Evolutionary conservation across 345 rosid species (phyloP).

Genomic region (Streptanthus diversifolius): DNA sequence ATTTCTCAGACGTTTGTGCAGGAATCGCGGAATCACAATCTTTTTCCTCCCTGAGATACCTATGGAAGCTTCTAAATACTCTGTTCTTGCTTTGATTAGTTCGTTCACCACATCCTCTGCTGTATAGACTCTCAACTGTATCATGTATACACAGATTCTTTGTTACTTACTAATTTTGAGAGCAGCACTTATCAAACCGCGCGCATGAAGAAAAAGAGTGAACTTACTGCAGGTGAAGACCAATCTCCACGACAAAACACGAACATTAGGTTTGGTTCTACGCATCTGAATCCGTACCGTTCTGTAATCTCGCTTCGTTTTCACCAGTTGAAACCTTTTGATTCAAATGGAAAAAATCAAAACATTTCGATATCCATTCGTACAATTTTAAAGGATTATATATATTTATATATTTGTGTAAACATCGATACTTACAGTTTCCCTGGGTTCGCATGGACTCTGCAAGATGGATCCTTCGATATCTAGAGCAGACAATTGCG

Average conservation of each 20-base stretch:
- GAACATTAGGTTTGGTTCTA: constrained; percentile 34
- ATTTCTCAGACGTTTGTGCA: constrained; percentile 21
- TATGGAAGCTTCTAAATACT: constrained; percentile 35
- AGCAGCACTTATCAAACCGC: background rate
- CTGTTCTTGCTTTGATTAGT: constrained; percentile 35
- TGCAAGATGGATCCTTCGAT: constrained; percentile 85
- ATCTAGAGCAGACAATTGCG: constrained; percentile 75
- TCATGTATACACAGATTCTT: background rate
- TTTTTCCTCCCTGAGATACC: constrained; percentile 32
- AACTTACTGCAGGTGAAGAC: constrained; percentile 41
- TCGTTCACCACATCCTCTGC: constrained; percentile 38
- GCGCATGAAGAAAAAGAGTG: background rate
- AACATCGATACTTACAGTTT: constrained; percentile 18
- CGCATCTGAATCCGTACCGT: constrained; percentile 32
- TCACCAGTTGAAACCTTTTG: constrained; percentile 21
- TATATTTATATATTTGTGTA: background rate
- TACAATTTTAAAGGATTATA: background rate
- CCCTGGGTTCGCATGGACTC: constrained; percentile 56
- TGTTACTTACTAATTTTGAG: background rate
- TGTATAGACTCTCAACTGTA: constrained; percentile 34
- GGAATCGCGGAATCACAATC: constrained; percentile 24
- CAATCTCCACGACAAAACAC: constrained; percentile 41
- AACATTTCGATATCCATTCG: background rate
- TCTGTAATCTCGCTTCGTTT: constrained; percentile 15
- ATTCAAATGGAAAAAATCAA: background rate